Percentiles rank a stretch among this genome's conserved stretches.
These are phyloP conservation scores for Trichophyton rubrum DNA, from an alignment of 2,329 filamentous ascomycete species.

Conservation along the genomic window DNA sequence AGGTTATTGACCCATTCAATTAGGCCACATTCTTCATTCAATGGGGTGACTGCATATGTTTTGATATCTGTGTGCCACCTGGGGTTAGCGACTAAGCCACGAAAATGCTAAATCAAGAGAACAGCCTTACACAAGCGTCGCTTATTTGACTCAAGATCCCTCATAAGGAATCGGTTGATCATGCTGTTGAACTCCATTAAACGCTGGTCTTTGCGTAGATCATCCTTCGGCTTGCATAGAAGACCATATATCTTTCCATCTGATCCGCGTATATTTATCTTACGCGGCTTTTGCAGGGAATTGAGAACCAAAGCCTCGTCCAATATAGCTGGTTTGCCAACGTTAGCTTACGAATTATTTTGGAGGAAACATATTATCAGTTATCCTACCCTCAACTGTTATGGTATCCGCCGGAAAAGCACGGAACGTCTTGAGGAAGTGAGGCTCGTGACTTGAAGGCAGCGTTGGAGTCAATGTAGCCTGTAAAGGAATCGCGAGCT, in stretches of 20 bases:
- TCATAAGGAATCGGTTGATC: conserved; percentile 89
- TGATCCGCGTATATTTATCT: conserved; percentile 74
- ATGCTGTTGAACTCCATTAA: conserved; percentile 99
- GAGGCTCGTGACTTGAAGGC: conserved; percentile 56
- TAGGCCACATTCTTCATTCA: conserved; percentile 94
- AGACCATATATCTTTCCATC: conserved; percentile 83
- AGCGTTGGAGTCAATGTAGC: conserved; percentile 69
- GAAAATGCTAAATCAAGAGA: not conserved
- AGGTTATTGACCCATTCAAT: conserved; percentile 98
- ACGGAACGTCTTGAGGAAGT: conserved; percentile 55
- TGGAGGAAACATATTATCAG: not conserved
- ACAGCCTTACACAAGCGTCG: conserved; percentile 55
- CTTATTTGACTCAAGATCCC: conserved; percentile 79
- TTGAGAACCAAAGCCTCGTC: conserved; percentile 84
- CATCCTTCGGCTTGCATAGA: conserved; percentile 95
- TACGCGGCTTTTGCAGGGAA: conserved; percentile 83
- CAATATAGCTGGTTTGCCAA: conserved; percentile 44
- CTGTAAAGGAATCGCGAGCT: conserved; percentile 80
- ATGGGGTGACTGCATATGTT: conserved; percentile 89
- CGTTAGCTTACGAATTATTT: not conserved
- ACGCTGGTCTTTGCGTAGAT: conserved; percentile 90
- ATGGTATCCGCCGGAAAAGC: conserved; percentile 79
- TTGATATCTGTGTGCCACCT: conserved; percentile 52
- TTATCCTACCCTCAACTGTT: conserved; percentile 49
- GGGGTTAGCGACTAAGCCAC: conserved; percentile 6